These are phyloP conservation scores for Phytophthora nicotianae DNA, from an alignment of 352 stramenopile genomes.

Conservation along the genomic window DNA sequence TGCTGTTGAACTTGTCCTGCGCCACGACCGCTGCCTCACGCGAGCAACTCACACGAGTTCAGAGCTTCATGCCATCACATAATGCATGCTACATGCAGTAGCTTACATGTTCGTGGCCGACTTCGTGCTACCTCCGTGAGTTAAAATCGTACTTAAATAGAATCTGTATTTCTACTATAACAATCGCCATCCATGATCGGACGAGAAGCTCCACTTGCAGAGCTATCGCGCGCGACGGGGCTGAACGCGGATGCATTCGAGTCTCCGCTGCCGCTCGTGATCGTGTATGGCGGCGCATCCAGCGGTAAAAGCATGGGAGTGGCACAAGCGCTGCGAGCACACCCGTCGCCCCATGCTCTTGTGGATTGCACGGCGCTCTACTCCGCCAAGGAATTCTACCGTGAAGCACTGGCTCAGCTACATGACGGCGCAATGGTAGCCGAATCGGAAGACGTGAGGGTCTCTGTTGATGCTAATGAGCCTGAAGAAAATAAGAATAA, in stretches of 20 bases:
- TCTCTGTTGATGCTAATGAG: constrained; percentile 11
- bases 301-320: constrained; percentile 80
- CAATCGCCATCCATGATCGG: constrained; percentile 55
- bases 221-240: constrained; percentile 52
- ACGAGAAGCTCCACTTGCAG: constrained; percentile 53
- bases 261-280: constrained; percentile 58
- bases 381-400: constrained; percentile 69
- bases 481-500: constrained; percentile 7
- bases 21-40: too few species aligned
- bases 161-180: neutral
- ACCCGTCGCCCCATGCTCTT: constrained; percentile 48
- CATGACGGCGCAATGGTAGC: constrained; percentile 27
- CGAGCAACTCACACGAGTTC: constrained; percentile 9
- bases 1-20: too few species aligned
- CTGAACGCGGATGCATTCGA: constrained; percentile 45
- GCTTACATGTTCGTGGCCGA: too few species aligned
- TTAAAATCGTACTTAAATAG: neutral
- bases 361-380: constrained; percentile 79
- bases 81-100: too few species aligned
- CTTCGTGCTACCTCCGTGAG: too few species aligned
- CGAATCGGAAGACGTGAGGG: constrained; percentile 10
- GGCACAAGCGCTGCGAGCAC: constrained; percentile 38
- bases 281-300: constrained; percentile 77
- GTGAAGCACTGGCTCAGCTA: constrained; percentile 72
- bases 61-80: too few species aligned